phyloP scores from a whole-genome alignment of 2,329 filamentous ascomycete species.

The Fusarium burgessii region DNA sequence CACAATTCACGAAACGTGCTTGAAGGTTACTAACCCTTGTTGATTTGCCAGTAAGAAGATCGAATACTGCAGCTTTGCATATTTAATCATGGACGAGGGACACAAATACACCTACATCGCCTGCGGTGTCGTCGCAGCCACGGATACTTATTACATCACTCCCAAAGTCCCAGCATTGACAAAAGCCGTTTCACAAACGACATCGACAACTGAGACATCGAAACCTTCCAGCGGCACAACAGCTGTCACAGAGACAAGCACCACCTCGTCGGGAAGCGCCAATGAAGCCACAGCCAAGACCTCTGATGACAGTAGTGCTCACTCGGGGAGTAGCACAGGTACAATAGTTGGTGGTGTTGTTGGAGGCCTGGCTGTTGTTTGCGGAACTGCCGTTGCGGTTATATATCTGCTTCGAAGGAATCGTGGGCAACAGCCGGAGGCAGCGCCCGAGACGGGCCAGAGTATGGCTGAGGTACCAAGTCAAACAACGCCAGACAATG shows the following conservation, averaged over 20 bases:
- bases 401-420: slow-evolving; percentile 4
- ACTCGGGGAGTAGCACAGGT: slow-evolving; percentile 42
- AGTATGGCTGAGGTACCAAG: fast-evolving
- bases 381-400: background rate
- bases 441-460: background rate
- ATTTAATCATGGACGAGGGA: slow-evolving; percentile 49
- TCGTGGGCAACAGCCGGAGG: background rate
- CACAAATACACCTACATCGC: slow-evolving; percentile 53
- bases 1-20: background rate
- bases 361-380: slow-evolving; percentile 50
- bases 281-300: slow-evolving; percentile 1
- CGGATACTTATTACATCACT: slow-evolving; percentile 41
- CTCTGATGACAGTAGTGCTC: background rate
- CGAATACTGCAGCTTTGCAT: slow-evolving; percentile 51
- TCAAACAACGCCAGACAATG: background rate
- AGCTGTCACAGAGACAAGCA: slow-evolving; percentile 1
- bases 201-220: slow-evolving; percentile 7
- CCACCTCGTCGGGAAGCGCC: background rate
- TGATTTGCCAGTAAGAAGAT: background rate
- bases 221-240: slow-evolving; percentile 3
- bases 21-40: background rate
- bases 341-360: slow-evolving; percentile 52
- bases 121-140: slow-evolving; percentile 46
- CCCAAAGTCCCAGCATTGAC: slow-evolving; percentile 24
- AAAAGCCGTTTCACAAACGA: slow-evolving; percentile 8